Evolutionary conservation across 1,139 yeast species (phyloP).

Genomic region (Pichia sp.): DNA sequence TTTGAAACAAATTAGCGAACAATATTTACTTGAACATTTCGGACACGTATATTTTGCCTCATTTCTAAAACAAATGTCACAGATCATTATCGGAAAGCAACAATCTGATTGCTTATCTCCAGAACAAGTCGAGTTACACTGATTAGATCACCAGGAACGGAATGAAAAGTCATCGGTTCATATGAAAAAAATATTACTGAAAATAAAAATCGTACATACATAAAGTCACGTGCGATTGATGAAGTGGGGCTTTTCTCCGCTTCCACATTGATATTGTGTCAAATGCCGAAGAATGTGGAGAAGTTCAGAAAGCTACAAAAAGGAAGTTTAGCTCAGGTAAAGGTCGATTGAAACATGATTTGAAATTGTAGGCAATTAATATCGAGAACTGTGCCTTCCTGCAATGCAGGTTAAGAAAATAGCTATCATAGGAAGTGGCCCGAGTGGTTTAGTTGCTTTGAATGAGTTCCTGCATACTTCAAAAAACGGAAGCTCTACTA

Average conservation of each 20-base stretch:
- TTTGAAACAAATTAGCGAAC: constrained; percentile 60
- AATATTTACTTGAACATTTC: constrained; percentile 45
- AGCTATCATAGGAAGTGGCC: constrained; percentile 40
- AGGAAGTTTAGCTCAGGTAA: not conserved
- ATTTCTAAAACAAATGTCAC: constrained; percentile 44
- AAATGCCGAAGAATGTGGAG: not conserved
- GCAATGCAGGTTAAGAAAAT: constrained; percentile 22
- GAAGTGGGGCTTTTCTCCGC: not conserved
- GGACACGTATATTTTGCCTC: constrained; percentile 62
- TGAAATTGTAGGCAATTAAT: too few species aligned
- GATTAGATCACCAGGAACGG: too few species aligned
- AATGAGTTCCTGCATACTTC: constrained; percentile 35
- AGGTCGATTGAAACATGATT: too few species aligned
- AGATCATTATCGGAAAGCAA: constrained; percentile 25
- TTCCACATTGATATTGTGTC: not conserved
- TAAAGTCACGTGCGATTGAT: not conserved
- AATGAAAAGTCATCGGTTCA: not conserved
- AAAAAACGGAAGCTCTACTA: constrained; percentile 31
- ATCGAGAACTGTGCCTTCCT: too few species aligned
- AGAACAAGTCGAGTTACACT: not conserved
- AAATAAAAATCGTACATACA: not conserved
- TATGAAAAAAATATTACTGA: not conserved
- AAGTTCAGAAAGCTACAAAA: not conserved
- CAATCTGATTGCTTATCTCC: not conserved
- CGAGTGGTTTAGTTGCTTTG: constrained; percentile 35